A percentile compares a stretch with the other conserved stretches of the same genome.
phyloP scores from a whole-genome alignment of 495 filamentous ascomycete species.

The Hyaloscypha bicolor region DNA sequence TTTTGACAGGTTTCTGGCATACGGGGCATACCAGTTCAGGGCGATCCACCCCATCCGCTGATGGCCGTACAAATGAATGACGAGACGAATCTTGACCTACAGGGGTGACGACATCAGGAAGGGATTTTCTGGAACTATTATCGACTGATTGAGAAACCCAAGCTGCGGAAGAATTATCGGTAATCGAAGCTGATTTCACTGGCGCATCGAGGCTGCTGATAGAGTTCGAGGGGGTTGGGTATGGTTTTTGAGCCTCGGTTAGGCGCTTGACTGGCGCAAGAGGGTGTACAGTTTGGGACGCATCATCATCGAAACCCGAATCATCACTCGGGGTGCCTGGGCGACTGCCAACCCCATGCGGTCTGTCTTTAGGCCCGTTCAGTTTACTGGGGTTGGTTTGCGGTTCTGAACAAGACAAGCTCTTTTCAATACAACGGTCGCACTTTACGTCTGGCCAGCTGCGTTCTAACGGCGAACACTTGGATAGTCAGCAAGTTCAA shows the following conservation, averaged over 20 bases:
- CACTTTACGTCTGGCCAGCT: not conserved
- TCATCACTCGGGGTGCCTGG: not conserved
- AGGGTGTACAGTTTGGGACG: not conserved
- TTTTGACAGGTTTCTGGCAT: conserved; percentile 45
- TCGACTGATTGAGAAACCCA: not conserved
- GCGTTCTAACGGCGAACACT: not conserved
- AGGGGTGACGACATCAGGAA: not conserved
- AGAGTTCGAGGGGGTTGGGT: not conserved
- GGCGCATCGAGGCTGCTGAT: no score
- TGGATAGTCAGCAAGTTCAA: not conserved
- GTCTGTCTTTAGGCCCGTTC: not conserved
- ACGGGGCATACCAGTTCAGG: conserved; percentile 31
- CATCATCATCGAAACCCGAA: not conserved
- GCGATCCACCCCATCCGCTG: conserved; percentile 1
- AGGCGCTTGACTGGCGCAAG: not conserved
- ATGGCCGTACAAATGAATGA: no score
- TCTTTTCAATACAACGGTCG: not conserved
- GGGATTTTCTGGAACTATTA: not conserved
- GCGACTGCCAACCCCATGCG: not conserved
- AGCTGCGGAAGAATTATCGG: not conserved
- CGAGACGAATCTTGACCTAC: no score
- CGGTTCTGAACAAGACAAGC: not conserved
- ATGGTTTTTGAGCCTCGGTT: not conserved
- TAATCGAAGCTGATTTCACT: not conserved
- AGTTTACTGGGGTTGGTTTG: not conserved